These are phyloP conservation scores for Aspergillus heteromorphus DNA, from an alignment of 495 filamentous ascomycete genomes.

Conservation along the genomic window DNA sequence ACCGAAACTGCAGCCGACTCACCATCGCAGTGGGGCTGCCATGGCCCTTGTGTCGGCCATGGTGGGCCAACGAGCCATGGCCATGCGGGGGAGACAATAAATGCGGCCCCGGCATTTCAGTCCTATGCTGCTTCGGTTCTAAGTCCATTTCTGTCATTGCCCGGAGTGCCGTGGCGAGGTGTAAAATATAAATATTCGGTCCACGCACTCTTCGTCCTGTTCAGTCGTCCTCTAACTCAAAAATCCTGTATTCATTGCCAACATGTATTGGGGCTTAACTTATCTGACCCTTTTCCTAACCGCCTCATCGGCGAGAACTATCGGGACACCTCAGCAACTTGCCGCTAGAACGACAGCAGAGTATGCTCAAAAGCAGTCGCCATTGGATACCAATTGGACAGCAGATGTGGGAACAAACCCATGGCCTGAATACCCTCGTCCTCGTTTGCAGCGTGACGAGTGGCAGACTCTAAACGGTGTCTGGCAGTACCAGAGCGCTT, in stretches of 20 bases:
- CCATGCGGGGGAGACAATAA: neutral
- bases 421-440: constrained; percentile 65
- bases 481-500: constrained; percentile 55
- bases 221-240: neutral
- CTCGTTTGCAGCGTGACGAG: constrained; percentile 49
- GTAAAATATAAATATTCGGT: neutral
- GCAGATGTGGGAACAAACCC: constrained; percentile 55
- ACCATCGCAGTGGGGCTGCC: neutral
- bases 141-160: neutral
- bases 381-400: constrained; percentile 59
- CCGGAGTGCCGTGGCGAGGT: neutral
- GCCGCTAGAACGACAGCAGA: neutral
- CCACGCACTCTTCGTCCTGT: neutral
- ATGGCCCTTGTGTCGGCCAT: neutral
- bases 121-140: neutral
- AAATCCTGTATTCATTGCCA: neutral
- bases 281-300: neutral
- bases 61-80: neutral
- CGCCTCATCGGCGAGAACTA: neutral
- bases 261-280: neutral
- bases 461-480: constrained; percentile 64
- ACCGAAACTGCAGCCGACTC: neutral
- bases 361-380: constrained; percentile 32
- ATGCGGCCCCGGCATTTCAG: neutral
- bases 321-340: neutral